Conservation (phyloP, 2,329 filamentous ascomycete genomes). For the Polytolypa hystricis region DNA sequence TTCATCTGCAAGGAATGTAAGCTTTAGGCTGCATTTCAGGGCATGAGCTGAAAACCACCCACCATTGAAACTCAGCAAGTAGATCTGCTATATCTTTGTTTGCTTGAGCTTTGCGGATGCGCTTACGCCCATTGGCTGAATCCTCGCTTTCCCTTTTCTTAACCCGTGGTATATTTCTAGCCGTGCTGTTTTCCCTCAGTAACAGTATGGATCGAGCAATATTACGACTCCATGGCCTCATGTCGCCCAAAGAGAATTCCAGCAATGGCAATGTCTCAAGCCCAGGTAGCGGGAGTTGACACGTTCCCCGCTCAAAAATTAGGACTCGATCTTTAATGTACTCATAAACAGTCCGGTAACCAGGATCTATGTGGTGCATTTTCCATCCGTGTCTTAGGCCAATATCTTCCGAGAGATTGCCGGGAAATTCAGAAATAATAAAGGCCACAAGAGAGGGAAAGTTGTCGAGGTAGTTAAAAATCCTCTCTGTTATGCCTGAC, state of each 20-base stretch:
- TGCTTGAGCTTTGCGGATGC: conserved; percentile 17
- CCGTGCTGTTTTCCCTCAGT: background rate
- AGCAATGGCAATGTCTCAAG: conserved; percentile 1
- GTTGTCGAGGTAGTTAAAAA: conserved; percentile 23
- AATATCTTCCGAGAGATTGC: conserved; percentile 11
- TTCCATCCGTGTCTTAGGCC: conserved; percentile 22
- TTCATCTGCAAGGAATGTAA: too few species aligned
- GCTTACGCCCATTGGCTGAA: conserved; percentile 5
- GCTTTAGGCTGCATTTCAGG: too few species aligned
- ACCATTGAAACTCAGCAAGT: conserved; percentile 21
- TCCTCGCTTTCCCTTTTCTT: conserved; percentile 7
- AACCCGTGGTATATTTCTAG: background rate
- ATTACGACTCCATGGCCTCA: conserved; percentile 1
- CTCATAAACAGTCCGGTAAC: background rate
- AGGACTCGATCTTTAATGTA: background rate
- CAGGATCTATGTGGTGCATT: background rate
- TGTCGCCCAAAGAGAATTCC: conserved; percentile 4
- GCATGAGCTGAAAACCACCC: too few species aligned
- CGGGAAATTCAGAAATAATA: conserved; percentile 23
- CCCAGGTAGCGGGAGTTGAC: too few species aligned
- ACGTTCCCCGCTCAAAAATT: background rate
- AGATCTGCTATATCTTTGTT: conserved; percentile 19
- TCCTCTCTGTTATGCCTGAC: conserved; percentile 18
- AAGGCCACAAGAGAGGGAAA: conserved; percentile 28
- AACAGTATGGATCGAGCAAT: background rate